A percentile compares a stretch with the other conserved stretches of the same genome.
phyloP scores from a whole-genome alignment of 306 rosid genomes.

The Sesbania bispinosa region DNA sequence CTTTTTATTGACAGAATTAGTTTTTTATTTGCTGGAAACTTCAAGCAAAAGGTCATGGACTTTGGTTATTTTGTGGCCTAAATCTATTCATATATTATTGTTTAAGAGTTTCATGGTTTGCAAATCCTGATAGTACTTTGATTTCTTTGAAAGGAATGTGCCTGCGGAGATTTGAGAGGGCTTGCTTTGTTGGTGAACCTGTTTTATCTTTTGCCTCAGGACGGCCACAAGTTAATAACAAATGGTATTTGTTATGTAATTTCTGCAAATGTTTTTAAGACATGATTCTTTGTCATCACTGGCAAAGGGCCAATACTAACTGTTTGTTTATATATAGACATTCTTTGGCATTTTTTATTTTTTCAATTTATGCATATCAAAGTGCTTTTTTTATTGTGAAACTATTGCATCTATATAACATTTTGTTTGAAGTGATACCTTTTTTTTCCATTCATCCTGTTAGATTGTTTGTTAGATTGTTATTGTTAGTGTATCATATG shows the following conservation, averaged over 20 bases:
- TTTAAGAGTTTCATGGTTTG: conserved; percentile 7
- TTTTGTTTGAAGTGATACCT: conserved; percentile 5
- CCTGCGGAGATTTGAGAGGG: conserved; percentile 72
- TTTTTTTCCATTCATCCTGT: not conserved
- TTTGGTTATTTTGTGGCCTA: conserved; percentile 15
- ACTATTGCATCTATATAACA: not conserved
- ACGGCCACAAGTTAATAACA: conserved; percentile 52
- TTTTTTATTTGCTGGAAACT: conserved; percentile 18
- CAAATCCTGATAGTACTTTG: conserved; percentile 33
- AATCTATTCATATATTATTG: conserved; percentile 6
- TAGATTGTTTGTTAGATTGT: too few relatives aligned
- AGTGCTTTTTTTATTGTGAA: not conserved
- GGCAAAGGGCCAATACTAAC: not conserved
- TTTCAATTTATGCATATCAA: not conserved
- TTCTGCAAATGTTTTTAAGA: not conserved
- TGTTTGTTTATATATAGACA: not conserved
- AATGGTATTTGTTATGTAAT: conserved; percentile 62
- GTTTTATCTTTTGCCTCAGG: conserved; percentile 50
- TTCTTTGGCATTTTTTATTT: not conserved
- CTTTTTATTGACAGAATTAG: conserved; percentile 19
- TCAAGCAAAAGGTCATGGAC: not conserved
- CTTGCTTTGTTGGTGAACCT: conserved; percentile 67
- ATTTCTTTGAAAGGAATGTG: conserved; percentile 79
- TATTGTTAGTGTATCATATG: too few relatives aligned
- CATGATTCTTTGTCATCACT: conserved; percentile 12